These are phyloP conservation scores for Incumbomyces lentus DNA, from an alignment of 2,329 filamentous ascomycete genomes.

Conservation along the genomic window DNA sequence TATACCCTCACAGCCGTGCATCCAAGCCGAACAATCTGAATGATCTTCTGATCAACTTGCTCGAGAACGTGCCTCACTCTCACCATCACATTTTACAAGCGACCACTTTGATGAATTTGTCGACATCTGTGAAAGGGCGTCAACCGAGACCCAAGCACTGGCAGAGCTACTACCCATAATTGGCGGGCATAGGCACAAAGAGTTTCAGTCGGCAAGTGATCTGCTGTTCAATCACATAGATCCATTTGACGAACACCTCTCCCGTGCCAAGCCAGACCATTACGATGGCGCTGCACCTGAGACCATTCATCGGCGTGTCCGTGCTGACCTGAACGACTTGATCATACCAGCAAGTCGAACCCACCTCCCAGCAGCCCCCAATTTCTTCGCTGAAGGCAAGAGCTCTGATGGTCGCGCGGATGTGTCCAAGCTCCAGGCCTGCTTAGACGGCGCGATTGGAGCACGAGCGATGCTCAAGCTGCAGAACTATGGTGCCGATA, in stretches of 20 bases:
- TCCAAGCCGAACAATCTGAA: slow-evolving; percentile 26
- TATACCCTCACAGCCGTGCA: slow-evolving; percentile 24
- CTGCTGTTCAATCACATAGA: slow-evolving; percentile 9
- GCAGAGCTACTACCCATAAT: slow-evolving; percentile 25
- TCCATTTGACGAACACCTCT: slow-evolving; percentile 9
- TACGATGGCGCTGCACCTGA: slow-evolving; percentile 10
- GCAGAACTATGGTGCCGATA: slow-evolving; percentile 18
- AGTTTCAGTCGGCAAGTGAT: slow-evolving; percentile 16
- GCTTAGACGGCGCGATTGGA: slow-evolving; percentile 12
- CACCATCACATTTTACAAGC: slow-evolving; percentile 13
- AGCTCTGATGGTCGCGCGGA: slow-evolving; percentile 9
- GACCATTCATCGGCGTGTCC: slow-evolving; percentile 15
- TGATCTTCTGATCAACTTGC: slow-evolving; percentile 14
- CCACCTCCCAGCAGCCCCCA: slow-evolving; percentile 19
- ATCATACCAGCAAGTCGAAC: slow-evolving; percentile 15
- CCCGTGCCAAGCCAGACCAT: slow-evolving; percentile 9
- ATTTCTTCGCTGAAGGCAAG: slow-evolving; percentile 16
- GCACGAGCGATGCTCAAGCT: slow-evolving; percentile 16
- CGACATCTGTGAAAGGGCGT: slow-evolving; percentile 8
- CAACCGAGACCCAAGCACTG: slow-evolving; percentile 28
- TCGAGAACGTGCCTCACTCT: slow-evolving; percentile 12
- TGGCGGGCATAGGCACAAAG: slow-evolving; percentile 6
- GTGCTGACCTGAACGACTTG: slow-evolving; percentile 9
- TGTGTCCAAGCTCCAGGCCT: slow-evolving; percentile 10
- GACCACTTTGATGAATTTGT: slow-evolving; percentile 17